Conservation (phyloP, 2,329 filamentous ascomycete species). For the Aureobasidium mangrovei region DNA sequence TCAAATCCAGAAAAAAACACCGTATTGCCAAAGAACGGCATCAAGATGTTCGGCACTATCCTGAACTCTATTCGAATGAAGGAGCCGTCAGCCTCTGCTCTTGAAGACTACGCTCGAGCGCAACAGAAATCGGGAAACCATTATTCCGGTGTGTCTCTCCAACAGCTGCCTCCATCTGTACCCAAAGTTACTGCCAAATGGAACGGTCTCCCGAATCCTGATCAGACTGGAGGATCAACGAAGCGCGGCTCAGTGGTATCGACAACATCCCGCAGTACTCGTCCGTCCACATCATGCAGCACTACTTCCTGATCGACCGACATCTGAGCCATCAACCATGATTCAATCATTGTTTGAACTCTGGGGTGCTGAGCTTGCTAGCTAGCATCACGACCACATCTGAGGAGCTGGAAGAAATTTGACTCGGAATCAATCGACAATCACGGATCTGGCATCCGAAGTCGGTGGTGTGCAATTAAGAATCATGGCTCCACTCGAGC, state of each 20-base stretch:
- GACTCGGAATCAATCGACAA: too few species aligned
- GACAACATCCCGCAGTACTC: not conserved
- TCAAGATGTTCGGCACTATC: not conserved
- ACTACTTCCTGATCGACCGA: not conserved
- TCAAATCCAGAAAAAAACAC: too few species aligned
- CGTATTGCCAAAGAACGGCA: too few species aligned
- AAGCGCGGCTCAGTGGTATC: too few species aligned
- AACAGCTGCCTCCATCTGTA: slow-evolving; percentile 40
- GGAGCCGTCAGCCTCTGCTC: slow-evolving; percentile 40
- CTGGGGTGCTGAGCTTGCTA: too few species aligned
- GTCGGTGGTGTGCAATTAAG: too few species aligned
- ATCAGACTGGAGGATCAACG: not conserved
- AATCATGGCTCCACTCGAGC: too few species aligned
- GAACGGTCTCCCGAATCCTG: slow-evolving; percentile 38
- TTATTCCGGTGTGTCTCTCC: slow-evolving; percentile 32
- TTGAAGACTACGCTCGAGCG: slow-evolving; percentile 38
- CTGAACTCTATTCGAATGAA: slow-evolving; percentile 40
- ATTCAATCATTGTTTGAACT: too few species aligned
- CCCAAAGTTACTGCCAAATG: slow-evolving; percentile 48
- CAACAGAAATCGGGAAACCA: slow-evolving; percentile 32
- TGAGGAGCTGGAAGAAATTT: too few species aligned
- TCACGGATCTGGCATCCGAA: too few species aligned
- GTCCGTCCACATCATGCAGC: not conserved
- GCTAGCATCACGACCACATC: too few species aligned
- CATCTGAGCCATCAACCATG: not conserved